These are phyloP conservation scores for Alternaria alternata DNA, from an alignment of 2,329 filamentous ascomycete species.

Conservation along the genomic window DNA sequence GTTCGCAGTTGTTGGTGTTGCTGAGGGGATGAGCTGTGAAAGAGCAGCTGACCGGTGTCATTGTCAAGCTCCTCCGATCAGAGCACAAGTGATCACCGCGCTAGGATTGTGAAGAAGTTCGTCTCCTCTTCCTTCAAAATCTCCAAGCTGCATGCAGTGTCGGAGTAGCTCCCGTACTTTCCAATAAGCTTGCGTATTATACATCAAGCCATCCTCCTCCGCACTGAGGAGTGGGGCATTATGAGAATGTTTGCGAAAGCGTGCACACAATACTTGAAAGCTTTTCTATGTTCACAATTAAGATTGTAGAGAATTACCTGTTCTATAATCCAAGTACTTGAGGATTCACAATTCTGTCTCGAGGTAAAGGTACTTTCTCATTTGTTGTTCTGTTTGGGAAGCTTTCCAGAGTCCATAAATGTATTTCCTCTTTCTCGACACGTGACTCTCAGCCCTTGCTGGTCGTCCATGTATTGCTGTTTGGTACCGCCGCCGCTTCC, in stretches of 20 bases:
- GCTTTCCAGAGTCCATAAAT: neutral
- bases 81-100: neutral
- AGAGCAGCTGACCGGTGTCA: neutral
- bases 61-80: neutral
- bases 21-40: too few species aligned
- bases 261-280: neutral
- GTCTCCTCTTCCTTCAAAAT: neutral
- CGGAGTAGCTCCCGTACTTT: neutral
- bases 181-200: neutral
- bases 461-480: neutral
- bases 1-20: too few species aligned
- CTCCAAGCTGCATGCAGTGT: neutral
- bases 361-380: too few species aligned
- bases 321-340: neutral
- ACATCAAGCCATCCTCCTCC: neutral
- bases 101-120: neutral
- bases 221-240: neutral
- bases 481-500: neutral
- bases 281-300: neutral
- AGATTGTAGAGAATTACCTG: neutral
- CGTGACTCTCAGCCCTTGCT: neutral
- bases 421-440: neutral
- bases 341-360: too few species aligned
- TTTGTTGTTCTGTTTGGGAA: too few species aligned
- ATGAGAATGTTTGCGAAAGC: neutral